A percentile compares a stretch with the other conserved stretches of the same genome.
phyloP scores from a whole-genome alignment of 2,329 filamentous ascomycete genomes.

The Colletotrichum shisoi region DNA sequence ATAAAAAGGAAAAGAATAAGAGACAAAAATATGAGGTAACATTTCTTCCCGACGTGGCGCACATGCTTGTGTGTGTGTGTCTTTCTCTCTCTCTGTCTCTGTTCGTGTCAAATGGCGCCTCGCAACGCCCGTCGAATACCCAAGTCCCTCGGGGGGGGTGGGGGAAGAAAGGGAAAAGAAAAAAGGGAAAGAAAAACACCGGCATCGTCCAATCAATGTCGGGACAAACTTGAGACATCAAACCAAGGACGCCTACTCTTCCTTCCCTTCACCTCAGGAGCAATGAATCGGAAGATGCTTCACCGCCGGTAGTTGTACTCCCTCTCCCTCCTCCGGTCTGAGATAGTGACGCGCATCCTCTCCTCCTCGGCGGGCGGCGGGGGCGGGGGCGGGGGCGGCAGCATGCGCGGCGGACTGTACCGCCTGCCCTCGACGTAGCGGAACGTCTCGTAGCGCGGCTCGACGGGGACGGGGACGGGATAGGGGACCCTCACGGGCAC shows the following conservation, averaged over 20 bases:
- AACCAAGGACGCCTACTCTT: too few species aligned
- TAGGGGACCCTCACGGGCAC: slow-evolving; percentile 55
- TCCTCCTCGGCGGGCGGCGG: slow-evolving; percentile 47
- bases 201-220: too few species aligned
- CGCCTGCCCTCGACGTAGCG: slow-evolving; percentile 62
- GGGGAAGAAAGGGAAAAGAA: too few species aligned
- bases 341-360: slow-evolving; percentile 47
- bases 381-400: slow-evolving; percentile 47
- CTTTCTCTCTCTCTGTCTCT: neutral
- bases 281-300: neutral
- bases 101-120: too few species aligned
- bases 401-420: slow-evolving; percentile 46
- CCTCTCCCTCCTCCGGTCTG: slow-evolving; percentile 47
- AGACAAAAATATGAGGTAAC: neutral
- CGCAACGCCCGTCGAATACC: too few species aligned
- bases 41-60: neutral
- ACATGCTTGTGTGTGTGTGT: neutral
- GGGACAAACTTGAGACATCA: too few species aligned
- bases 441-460: slow-evolving; percentile 57
- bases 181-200: too few species aligned
- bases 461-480: slow-evolving; percentile 49
- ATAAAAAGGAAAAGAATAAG: neutral
- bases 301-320: slow-evolving; percentile 43
- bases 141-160: too few species aligned
- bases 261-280: too few species aligned